Evolutionary conservation across 2,329 filamentous ascomycete genomes (phyloP).

Genomic region (Aspergillus aculeatus): DNA sequence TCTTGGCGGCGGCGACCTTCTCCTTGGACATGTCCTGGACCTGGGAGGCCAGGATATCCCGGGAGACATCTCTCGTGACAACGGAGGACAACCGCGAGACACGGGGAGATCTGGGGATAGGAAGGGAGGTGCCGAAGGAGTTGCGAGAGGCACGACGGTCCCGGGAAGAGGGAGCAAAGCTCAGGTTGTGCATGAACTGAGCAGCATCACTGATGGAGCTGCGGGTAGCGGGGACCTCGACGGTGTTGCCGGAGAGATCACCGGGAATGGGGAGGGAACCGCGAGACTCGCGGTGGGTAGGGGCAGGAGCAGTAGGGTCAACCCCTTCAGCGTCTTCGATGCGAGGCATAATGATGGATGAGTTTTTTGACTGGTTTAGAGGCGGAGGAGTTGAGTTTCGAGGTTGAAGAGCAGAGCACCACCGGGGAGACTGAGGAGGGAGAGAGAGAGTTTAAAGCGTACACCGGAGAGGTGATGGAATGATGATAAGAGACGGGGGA

Average conservation of each 20-base stretch:
- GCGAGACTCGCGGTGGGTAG: conserved; percentile 28
- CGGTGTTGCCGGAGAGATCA: conserved; percentile 49
- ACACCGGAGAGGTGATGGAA: not conserved
- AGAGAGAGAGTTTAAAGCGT: conserved; percentile 4
- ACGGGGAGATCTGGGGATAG: conserved; percentile 69
- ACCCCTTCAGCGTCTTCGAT: conserved; percentile 59
- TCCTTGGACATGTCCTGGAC: conserved; percentile 66
- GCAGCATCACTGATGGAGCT: conserved; percentile 67
- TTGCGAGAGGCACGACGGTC: conserved; percentile 69
- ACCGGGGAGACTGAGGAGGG: conserved; percentile 1
- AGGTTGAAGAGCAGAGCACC: not conserved
- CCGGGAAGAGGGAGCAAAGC: conserved; percentile 64
- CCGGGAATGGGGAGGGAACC: conserved; percentile 44
- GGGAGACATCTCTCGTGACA: conserved; percentile 52
- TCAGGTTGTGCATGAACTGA: conserved; percentile 72
- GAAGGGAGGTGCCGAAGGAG: conserved; percentile 71
- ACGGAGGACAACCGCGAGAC: conserved; percentile 67
- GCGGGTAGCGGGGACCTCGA: conserved; percentile 69
- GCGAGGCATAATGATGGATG: conserved; percentile 54
- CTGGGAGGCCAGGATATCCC: conserved; percentile 68
- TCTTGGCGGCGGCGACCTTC: conserved; percentile 68
- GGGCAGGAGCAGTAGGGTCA: conserved; percentile 34
- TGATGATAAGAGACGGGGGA: not conserved
- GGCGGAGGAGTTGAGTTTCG: not conserved
- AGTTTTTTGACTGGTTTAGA: conserved; percentile 14